Base-by-base conservation (phyloP, 495 filamentous ascomycete species). In the Hypoxylon intermedium region DNA sequence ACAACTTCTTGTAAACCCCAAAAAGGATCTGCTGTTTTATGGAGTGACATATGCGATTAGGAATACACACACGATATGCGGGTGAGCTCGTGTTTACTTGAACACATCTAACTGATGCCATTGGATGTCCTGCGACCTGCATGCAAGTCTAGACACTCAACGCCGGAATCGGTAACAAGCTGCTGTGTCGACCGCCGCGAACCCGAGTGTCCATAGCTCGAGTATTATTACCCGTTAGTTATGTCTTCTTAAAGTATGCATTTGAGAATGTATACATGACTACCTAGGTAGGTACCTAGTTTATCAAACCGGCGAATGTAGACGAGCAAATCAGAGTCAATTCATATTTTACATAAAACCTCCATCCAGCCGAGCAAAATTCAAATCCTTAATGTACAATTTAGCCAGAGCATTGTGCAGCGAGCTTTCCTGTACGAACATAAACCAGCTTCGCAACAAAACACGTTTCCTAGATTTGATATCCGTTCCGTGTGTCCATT, bases 11-110 rank as follows among this genome's bases (percentile, higher is more conserved):
- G 24, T 4, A 26, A 26, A 26, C 24, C 7, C 24, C 15, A 15
- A 15, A 19, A 5, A 6, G 26, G 20, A 16, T 33, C 26, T 40
- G 41, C 41, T 34, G 33, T 56, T 40, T n/a, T 37, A 30, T 55
- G 31, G 41, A 38, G 13, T 38, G 41, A 38, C 52, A 33, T 34
- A 37, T 30, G 15, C 26, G 11, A 12, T 4, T 34, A 9, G 36
- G 15, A 16, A 19, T 12, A 45, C 23, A 45, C 11, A 20, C 26
- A 34, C 20, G 37, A 58, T 50, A 56, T 62, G 58, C 58, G 26
- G 30, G 52, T 37, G 23, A 54, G 45, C 58, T 62, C 58, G 58
- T 62, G 54, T 62, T 62, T 23, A 23, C 19, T 9, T 47, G 33
- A 12, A 1, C 15, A 45, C 20, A 18, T 45, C 9, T 26, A 26